Evolutionary conservation across 106 monocot species (phyloP).

Genomic region (Platanthera zijinensis): DNA sequence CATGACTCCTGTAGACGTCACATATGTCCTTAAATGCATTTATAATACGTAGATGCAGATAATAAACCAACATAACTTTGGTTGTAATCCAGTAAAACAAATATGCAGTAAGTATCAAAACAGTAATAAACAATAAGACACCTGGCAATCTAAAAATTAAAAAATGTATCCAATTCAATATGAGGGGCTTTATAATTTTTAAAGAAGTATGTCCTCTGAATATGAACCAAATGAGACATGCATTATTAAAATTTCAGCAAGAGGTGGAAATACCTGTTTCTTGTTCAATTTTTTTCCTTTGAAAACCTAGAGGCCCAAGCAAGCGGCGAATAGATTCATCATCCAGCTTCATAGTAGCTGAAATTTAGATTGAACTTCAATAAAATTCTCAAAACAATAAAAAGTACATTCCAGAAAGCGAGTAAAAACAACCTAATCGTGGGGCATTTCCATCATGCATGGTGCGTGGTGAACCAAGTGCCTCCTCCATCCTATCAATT

Average conservation of each 20-base stretch:
- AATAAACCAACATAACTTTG: too few species aligned
- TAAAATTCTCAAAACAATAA: neutral
- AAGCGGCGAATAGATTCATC: slow-evolving; percentile 64
- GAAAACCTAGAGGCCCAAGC: slow-evolving; percentile 38
- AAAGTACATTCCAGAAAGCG: slow-evolving; percentile 2
- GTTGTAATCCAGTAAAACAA: neutral
- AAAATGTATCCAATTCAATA: neutral
- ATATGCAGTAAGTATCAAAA: neutral
- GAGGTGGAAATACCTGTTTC: slow-evolving; percentile 60
- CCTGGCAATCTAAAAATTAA: neutral
- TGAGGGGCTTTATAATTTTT: neutral
- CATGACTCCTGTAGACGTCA: too few species aligned
- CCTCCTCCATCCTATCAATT: slow-evolving; percentile 82
- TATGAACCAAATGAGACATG: neutral
- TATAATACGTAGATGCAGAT: too few species aligned
- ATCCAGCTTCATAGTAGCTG: slow-evolving; percentile 64
- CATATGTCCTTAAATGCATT: too few species aligned
- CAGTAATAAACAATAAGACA: neutral
- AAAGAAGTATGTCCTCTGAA: too few species aligned
- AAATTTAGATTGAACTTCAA: neutral
- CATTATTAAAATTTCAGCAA: neutral
- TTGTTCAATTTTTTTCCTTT: slow-evolving; percentile 71
- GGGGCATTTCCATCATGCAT: slow-evolving; percentile 55
- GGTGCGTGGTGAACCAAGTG: slow-evolving; percentile 57
- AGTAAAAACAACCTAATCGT: slow-evolving; percentile 38